These are phyloP conservation scores for Candolleomyces aberdarensis DNA, from an alignment of 768 basidiomycete genomes.

Conservation along the genomic window DNA sequence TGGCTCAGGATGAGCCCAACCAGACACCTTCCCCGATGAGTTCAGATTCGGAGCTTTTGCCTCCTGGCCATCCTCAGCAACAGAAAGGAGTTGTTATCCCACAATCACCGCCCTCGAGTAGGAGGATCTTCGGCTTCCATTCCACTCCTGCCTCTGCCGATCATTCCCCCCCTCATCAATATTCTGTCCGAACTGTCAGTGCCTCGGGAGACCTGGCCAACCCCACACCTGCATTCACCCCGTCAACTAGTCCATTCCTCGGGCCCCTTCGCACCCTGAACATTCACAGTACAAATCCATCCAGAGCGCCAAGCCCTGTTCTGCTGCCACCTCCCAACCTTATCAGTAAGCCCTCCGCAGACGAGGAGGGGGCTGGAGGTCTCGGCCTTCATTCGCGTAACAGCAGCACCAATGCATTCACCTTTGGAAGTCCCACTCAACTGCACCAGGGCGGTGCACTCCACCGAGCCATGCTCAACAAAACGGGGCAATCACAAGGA, in stretches of 20 bases:
- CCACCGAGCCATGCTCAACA: conserved; percentile 4
- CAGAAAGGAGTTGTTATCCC: neutral
- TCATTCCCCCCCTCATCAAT: conserved; percentile 28
- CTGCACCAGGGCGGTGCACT: conserved; percentile 16
- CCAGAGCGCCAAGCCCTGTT: conserved; percentile 71
- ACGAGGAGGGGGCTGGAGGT: conserved; percentile 4
- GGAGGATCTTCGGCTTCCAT: conserved; percentile 15
- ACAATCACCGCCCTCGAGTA: conserved; percentile 28
- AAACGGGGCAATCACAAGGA: conserved; percentile 9
- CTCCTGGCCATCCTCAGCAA: conserved; percentile 17
- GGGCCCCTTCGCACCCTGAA: conserved; percentile 74
- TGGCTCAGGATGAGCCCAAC: conserved; percentile 5
- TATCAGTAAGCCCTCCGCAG: conserved; percentile 13
- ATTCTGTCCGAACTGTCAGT: conserved; percentile 24
- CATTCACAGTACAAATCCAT: conserved; percentile 66
- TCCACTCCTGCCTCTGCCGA: conserved; percentile 19
- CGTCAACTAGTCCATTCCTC: conserved; percentile 78
- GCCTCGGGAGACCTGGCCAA: conserved; percentile 25
- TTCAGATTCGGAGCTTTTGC: conserved; percentile 57
- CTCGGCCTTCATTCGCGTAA: conserved; percentile 15
- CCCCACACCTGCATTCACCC: conserved; percentile 40
- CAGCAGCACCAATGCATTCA: neutral
- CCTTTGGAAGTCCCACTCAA: conserved; percentile 29
- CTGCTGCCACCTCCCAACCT: conserved; percentile 49
- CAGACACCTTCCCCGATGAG: conserved; percentile 67